These are phyloP conservation scores for Verticillium tricorpus DNA, from an alignment of 2,329 filamentous ascomycete genomes.

Conservation along the genomic window DNA sequence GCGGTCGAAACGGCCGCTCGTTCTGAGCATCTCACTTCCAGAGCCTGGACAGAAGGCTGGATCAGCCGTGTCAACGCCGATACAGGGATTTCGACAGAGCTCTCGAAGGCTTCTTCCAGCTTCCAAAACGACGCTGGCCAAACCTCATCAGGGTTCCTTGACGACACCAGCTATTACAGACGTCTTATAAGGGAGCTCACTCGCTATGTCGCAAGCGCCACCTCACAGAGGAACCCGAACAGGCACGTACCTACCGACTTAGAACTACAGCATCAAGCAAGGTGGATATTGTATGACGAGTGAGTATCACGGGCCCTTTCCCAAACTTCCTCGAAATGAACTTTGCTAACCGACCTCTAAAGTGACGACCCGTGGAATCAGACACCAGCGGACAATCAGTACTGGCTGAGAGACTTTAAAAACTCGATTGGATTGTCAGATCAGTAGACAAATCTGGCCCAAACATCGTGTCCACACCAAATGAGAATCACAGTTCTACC, in stretches of 20 bases:
- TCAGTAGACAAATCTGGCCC: no score
- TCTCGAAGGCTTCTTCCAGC: neutral
- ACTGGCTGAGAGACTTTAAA: conserved; percentile 9
- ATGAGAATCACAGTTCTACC: no score
- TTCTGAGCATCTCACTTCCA: neutral
- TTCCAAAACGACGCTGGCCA: neutral
- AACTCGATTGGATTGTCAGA: neutral
- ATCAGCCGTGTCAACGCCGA: neutral
- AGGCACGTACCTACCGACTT: conserved; percentile 54
- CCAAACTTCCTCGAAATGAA: no score
- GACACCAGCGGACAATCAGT: conserved; percentile 8
- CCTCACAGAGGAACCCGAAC: conserved; percentile 57
- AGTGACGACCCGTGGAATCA: conserved; percentile 26
- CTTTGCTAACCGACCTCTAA: conserved; percentile 11
- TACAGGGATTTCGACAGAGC: neutral
- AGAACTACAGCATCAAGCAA: conserved; percentile 60
- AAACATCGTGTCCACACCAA: no score
- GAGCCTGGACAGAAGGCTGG: neutral
- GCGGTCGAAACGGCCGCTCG: neutral
- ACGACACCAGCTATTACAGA: conserved; percentile 58
- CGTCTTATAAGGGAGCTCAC: conserved; percentile 49
- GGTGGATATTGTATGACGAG: conserved; percentile 60
- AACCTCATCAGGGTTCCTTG: conserved; percentile 38
- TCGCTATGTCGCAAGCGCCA: conserved; percentile 47
- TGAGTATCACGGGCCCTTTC: conserved; percentile 26